Evolutionary conservation across 805 yeast genomes (phyloP).

Genomic region (Suhomyces sp.): DNA sequence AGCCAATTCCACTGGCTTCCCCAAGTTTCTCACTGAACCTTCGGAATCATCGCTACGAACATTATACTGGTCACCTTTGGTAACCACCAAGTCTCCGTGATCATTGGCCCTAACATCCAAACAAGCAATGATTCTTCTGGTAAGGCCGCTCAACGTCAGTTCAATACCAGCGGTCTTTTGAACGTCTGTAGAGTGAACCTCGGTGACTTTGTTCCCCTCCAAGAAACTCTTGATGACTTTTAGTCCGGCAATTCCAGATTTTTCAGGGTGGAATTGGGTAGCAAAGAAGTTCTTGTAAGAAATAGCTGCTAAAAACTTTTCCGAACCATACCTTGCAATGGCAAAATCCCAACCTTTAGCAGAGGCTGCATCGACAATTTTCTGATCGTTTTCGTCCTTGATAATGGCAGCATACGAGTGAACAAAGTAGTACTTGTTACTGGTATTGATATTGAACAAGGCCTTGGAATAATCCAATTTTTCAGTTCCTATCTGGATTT

Average conservation of each 20-base stretch:
- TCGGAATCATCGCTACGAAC: slow-evolving; percentile 53
- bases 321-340: slow-evolving; percentile 69
- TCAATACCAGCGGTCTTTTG: slow-evolving; percentile 26
- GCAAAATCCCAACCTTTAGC: slow-evolving; percentile 71
- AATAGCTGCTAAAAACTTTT: slow-evolving; percentile 81
- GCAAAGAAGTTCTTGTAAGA: slow-evolving; percentile 79
- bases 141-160: slow-evolving; percentile 58
- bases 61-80: slow-evolving; percentile 98
- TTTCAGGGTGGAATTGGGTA: slow-evolving; percentile 99
- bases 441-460: slow-evolving; percentile 65
- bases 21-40: slow-evolving; percentile 80
- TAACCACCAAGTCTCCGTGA: slow-evolving; percentile 91
- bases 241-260: slow-evolving; percentile 89
- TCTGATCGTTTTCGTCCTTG: slow-evolving; percentile 25
- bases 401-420: slow-evolving; percentile 87
- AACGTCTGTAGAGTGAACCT: slow-evolving; percentile 22
- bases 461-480: slow-evolving; percentile 23
- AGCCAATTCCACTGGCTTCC: slow-evolving; percentile 95
- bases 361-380: slow-evolving; percentile 26
- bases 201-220: slow-evolving; percentile 38
- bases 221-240: slow-evolving; percentile 73
- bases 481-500: slow-evolving; percentile 22
- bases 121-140: slow-evolving; percentile 93
- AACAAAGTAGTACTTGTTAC: slow-evolving; percentile 84
- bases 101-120: slow-evolving; percentile 96